phyloP scores from a whole-genome alignment of 495 filamentous ascomycete species.

The Penicillium diatomitis region DNA sequence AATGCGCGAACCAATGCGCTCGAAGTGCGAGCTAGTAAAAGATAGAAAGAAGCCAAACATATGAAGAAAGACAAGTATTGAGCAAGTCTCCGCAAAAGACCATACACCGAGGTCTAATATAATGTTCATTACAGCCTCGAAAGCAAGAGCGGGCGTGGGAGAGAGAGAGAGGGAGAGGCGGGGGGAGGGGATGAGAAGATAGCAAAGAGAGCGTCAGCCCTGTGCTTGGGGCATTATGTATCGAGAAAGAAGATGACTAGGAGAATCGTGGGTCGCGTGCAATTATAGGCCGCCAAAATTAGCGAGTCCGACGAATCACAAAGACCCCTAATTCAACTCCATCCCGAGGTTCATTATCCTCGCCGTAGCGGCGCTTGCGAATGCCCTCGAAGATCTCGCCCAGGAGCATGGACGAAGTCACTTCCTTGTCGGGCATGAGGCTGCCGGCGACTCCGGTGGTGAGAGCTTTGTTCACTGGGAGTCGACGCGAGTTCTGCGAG shows the following conservation, averaged over 20 bases:
- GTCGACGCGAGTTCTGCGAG: conserved; percentile 42
- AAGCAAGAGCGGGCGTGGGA: background rate
- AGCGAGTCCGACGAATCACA: conserved; percentile 45
- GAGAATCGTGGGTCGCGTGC: background rate
- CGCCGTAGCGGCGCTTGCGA: conserved; percentile 36
- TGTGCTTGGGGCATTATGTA: too few relatives aligned
- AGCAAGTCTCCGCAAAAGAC: conserved; percentile 15
- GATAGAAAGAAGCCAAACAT: conserved; percentile 1
- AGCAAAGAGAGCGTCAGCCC: too few relatives aligned
- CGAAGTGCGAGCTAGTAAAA: conserved; percentile 9
- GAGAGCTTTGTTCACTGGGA: conserved; percentile 27
- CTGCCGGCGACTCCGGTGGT: conserved; percentile 24
- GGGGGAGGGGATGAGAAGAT: conserved; percentile 8
- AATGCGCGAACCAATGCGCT: conserved; percentile 7
- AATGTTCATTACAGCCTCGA: conserved; percentile 9
- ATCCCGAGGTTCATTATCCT: conserved; percentile 33
- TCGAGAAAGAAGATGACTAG: background rate
- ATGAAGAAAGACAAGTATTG: background rate
- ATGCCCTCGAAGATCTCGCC: conserved; percentile 58
- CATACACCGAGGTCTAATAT: conserved; percentile 11
- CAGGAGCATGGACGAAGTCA: conserved; percentile 46
- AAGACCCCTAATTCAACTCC: conserved; percentile 57
- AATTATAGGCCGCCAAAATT: background rate
- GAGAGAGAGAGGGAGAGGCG: background rate
- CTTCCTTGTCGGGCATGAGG: conserved; percentile 30